Evolutionary conservation across 805 yeast genomes (phyloP), one percentile per base, ranked within the genome.

Genomic region (Hanseniaspora valbyensis): DNA sequence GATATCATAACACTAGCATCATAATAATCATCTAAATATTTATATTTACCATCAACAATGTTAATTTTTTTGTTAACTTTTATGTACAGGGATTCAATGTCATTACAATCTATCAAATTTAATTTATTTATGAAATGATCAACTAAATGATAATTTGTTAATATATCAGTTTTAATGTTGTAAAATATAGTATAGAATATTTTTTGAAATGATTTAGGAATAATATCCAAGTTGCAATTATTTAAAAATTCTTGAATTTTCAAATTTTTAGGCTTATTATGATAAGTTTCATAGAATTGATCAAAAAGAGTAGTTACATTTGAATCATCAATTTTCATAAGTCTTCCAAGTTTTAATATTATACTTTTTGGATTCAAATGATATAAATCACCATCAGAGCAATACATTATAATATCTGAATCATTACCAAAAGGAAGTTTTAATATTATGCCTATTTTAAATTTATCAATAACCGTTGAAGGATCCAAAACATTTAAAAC

Each of bases 301-400:
- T 25, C 8, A 14, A 39, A 39, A 14, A 39, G 32, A n/a, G 13
- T 14, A 25, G 29, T 4, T 25, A 25, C 21, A 14, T 24, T 39
- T 14, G 5, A n/a, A 7, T 26, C 32, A 25, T 39, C n/a, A 13
- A 39, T 24, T 9, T 25, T 39, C 12, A 25, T 4, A 10, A 39
- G 24, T n/a, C 13, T 14, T 8, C 42, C 42, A 8, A 39, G 4
- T 26, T 39, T 39, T 10, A 39, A 39, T 8, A 24, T 25, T 4
- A 39, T 39, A 8, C 12, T 25, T n/a, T 39, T 39, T 4, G 42
- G 42, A 39, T 39, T 39, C 22, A 39, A 26, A 25, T 24, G 13
- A n/a, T 39, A 39, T 21, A 39, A 39, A 4, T 39, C 42, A 13
- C 42, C 42, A 39, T 39, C 42, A 10, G 42, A 39, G 14, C 42